Base-by-base conservation (phyloP, 352 stramenopile genomes). In the Pythium aquatile region DNA sequence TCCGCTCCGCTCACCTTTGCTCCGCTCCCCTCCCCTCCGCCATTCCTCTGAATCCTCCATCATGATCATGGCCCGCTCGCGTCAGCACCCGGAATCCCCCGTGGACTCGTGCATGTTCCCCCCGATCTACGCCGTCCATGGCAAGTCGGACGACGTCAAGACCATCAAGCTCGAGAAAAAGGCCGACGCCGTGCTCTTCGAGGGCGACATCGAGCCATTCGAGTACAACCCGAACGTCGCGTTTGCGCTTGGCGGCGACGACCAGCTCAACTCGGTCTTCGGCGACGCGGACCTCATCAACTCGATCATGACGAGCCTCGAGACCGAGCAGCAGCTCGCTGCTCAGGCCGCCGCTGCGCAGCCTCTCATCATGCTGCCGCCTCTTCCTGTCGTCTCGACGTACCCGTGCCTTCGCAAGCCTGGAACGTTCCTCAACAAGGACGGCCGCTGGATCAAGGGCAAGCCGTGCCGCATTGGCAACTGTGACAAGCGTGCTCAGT, bases 391-490 rank as follows among this genome's bases (percentile, higher is more conserved):
- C 39, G 56, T 73, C 14, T 64, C 75, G 28, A 73, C 73, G 37
- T 69, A 74, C 37, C 73, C 81, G 32, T 83, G 78, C 52, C 68
- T 83, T 10, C 82, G 84, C 60, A 89, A 90, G 55, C 82, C 84
- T 3, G 84, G 84, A 30, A 93, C 84, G n/a, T 93, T 93, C 69
- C 72, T 93, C 11, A 93, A 93, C 72, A 93, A 93, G 77, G 84
- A 93, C 64, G 84, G 84, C n/a, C 84, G 84, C 2, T 93, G 84
- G 84, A 93, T 93, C 74, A 93, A 93, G 73, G 84, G 84, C 72
- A 93, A 93, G 67, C 82, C 81, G 9, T 93, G 84, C 68, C 79
- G 78, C 54, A 83, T 87, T 66, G 73, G 83, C 61, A 72, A 73
- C 17, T 93, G 84, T 55, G 82, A 91, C 57, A 91, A 91, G 70